Base-by-base conservation (phyloP, 768 basidiomycete species). In the Tylopilus rubrobrunneus region DNA sequence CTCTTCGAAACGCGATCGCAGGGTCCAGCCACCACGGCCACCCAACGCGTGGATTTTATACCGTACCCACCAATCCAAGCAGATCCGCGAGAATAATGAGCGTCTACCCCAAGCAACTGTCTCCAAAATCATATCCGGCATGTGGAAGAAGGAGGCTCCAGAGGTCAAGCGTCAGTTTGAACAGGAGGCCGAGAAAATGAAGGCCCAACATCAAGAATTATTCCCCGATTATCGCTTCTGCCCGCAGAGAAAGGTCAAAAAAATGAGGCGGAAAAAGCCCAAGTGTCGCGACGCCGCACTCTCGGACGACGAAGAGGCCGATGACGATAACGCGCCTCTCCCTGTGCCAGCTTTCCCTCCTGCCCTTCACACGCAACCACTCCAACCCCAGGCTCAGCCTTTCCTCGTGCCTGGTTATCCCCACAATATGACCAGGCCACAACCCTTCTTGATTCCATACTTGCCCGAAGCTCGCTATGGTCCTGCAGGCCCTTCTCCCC, bases 21-120 rank as follows among this genome's bases (percentile, higher is more conserved):
- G 52, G 47, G 56, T 70, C 17, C 69, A 76, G 51, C 75, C 78
- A 5, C 85, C 86, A 10, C 78, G 90, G 0, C 89, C 90, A 4
- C 82, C 84, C 10, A 92, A 92, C 64, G 84, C 89, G 0, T 92
- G 88, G 87, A 92, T 92, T 54, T 58, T 92, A 15, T 92, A 87
- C 68, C 82, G 90, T 40, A 81, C 85, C 3, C 77, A 82, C 56
- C 82, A 79, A 62, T 72, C 81, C 41, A 70, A 1, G 1, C 0
- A 6, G 21, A 37, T 64, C 21, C 55, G 55, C 28, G 68, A 55
- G 65, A 72, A 11, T 65, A 53, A 58, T 34, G 57, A 71, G 55
- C 56, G 76, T 37, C 49, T 72, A 7, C 68, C 80, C 7, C 89
- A 90, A 65, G 80, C 82, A 5, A 76, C 79, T 17, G 78, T 89